phyloP scores from a whole-genome alignment of 805 yeast genomes.

The Isabelozyma rhagii region DNA sequence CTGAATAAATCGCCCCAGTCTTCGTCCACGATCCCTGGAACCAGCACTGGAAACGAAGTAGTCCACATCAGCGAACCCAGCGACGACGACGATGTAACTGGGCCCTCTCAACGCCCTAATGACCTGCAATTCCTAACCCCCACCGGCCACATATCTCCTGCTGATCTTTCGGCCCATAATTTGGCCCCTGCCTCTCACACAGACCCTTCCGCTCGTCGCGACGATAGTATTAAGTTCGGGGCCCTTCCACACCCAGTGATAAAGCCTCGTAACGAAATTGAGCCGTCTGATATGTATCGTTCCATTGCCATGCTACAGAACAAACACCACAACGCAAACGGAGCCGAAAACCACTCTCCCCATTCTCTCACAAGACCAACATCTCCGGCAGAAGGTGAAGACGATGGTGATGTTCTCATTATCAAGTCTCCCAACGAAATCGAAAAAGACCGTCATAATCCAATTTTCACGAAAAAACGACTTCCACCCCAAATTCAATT shows the following conservation, averaged over 20 bases:
- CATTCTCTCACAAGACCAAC: not conserved
- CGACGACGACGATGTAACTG: conserved; percentile 22
- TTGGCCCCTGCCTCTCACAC: not conserved
- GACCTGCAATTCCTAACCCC: not conserved
- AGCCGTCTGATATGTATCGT: conserved; percentile 80
- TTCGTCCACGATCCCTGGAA: conserved; percentile 5
- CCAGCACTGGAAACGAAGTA: conserved; percentile 3
- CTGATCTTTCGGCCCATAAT: not conserved
- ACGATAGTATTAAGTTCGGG: conserved; percentile 54
- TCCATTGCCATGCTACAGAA: conserved; percentile 79
- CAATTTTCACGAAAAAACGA: conserved; percentile 31
- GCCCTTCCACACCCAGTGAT: conserved; percentile 54
- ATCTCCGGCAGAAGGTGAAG: not conserved
- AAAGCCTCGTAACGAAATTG: conserved; percentile 38
- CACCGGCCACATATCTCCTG: not conserved
- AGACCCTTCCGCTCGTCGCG: not conserved
- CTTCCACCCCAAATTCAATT: conserved; percentile 21
- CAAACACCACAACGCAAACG: conserved; percentile 34
- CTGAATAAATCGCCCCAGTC: conserved; percentile 10
- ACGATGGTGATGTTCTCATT: conserved; percentile 68
- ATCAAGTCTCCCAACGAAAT: conserved; percentile 78
- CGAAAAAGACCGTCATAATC: conserved; percentile 35
- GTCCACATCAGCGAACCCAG: conserved; percentile 43
- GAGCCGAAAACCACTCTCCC: not conserved
- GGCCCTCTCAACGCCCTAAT: too few relatives aligned